Conservation (phyloP, 2,329 filamentous ascomycete genomes). For the Corynespora cassiicola region DNA sequence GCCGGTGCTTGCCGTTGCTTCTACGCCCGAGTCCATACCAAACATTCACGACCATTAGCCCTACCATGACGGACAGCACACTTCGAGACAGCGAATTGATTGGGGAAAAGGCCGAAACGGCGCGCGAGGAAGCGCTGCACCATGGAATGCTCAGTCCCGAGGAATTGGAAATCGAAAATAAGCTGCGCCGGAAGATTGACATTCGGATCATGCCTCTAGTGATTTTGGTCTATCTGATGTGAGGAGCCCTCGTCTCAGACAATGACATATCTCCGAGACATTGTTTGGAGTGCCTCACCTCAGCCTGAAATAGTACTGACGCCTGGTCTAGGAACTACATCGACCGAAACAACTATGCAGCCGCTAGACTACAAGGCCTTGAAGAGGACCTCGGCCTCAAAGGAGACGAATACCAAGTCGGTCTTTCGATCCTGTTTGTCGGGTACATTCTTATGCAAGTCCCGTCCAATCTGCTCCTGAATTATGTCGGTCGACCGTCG, state of each 20-base stretch:
- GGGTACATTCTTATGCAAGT: slow-evolving; percentile 23
- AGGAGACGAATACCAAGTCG: slow-evolving; percentile 26
- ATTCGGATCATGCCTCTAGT: slow-evolving; percentile 24
- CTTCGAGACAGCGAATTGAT: slow-evolving; percentile 13
- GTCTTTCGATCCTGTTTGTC: slow-evolving; percentile 23
- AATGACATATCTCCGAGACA: too few relatives aligned
- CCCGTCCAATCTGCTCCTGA: slow-evolving; percentile 63
- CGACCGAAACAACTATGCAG: slow-evolving; percentile 29
- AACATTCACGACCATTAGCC: too few relatives aligned
- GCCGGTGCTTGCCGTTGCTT: too few relatives aligned
- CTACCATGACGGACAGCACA: slow-evolving; percentile 11
- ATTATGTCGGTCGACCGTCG: slow-evolving; percentile 59
- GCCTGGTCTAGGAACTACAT: too few relatives aligned
- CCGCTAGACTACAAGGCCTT: slow-evolving; percentile 23
- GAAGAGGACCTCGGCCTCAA: slow-evolving; percentile 18
- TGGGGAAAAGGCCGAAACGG: slow-evolving; percentile 18
- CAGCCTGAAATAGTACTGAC: too few relatives aligned
- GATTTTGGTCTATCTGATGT: slow-evolving; percentile 25
- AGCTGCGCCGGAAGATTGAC: slow-evolving; percentile 21
- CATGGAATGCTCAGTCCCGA: slow-evolving; percentile 24
- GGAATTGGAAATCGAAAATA: slow-evolving; percentile 25
- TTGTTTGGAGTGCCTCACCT: too few relatives aligned
- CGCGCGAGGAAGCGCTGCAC: slow-evolving; percentile 15
- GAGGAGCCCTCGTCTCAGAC: too few relatives aligned
- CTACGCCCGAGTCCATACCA: too few relatives aligned